These are phyloP conservation scores for Globisporangium orthogonon DNA, from an alignment of 352 stramenopile species.

Conservation along the genomic window DNA sequence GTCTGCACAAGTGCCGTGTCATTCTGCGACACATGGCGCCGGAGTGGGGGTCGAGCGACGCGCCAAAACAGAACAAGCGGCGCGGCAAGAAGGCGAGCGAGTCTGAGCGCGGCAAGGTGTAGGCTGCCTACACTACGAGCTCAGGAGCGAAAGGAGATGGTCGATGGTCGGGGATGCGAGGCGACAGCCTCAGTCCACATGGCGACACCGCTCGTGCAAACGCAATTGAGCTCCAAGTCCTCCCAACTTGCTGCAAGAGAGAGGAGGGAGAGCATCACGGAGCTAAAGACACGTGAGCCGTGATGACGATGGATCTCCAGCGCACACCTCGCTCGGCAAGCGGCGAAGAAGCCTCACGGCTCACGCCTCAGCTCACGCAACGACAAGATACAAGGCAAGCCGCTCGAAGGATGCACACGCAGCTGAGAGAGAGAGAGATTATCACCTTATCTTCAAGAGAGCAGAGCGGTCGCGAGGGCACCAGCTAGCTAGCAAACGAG, in stretches of 20 bases:
- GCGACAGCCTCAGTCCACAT: too few species aligned
- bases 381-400: neutral
- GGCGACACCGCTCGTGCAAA: neutral
- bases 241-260: too few species aligned
- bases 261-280: neutral
- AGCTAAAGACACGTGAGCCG: neutral
- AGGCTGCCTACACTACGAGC: neutral
- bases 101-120: conserved; percentile 3
- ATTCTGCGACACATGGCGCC: conserved; percentile 56
- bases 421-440: neutral
- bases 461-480: neutral
- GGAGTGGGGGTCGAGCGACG: conserved; percentile 30
- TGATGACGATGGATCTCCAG: too few species aligned
- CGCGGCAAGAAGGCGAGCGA: conserved; percentile 14
- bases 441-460: neutral
- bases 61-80: conserved; percentile 3
- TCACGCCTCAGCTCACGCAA: too few species aligned
- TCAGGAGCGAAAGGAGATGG: too few species aligned
- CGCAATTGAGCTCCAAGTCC: neutral
- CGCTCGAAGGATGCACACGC: neutral
- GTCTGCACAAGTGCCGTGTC: conserved; percentile 59
- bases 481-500: too few species aligned
- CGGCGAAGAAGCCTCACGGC: too few species aligned
- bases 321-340: too few species aligned
- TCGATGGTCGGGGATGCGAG: neutral